Conservation (phyloP, 78 protist genomes). For the Cavenderia fasciculata region DNA sequence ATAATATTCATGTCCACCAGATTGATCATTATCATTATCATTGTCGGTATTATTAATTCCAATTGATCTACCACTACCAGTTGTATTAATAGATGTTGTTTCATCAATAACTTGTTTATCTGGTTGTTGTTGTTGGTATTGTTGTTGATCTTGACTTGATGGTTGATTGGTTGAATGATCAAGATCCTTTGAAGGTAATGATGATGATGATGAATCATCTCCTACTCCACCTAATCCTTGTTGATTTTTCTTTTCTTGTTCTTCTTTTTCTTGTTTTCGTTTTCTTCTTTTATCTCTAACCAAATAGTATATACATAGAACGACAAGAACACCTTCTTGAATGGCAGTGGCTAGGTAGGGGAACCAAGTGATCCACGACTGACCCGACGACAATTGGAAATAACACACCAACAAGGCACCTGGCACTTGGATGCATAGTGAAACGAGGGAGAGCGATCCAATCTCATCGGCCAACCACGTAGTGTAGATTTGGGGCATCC, state of each 20-base stretch:
- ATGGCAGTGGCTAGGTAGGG: slow-evolving; percentile 67
- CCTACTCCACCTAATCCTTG: background rate
- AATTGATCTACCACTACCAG: background rate
- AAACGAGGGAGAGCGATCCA: slow-evolving; percentile 47
- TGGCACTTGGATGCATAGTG: slow-evolving; percentile 70
- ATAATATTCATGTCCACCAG: too few species aligned
- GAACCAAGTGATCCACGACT: slow-evolving; percentile 68
- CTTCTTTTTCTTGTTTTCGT: background rate
- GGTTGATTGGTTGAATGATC: too few species aligned
- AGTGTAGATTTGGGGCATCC: slow-evolving; percentile 73
- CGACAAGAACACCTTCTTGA: slow-evolving; percentile 14
- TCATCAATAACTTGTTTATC: background rate
- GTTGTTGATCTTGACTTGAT: background rate
- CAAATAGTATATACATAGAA: slow-evolving; percentile 31
- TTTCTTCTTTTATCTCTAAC: slow-evolving; percentile 44
- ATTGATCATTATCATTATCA: background rate
- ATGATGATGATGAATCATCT: background rate
- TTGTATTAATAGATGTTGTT: background rate
- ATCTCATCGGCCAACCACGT: slow-evolving; percentile 48
- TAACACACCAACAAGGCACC: slow-evolving; percentile 49
- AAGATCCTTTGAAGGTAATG: too few species aligned
- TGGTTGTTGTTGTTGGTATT: background rate
- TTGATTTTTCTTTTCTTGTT: background rate
- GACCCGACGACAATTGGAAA: slow-evolving; percentile 18
- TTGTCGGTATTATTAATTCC: background rate